Percentiles rank a stretch among this genome's conserved stretches.
Conservation (phyloP, 73 alveolate genomes). For the Paramecium caudatum region DNA sequence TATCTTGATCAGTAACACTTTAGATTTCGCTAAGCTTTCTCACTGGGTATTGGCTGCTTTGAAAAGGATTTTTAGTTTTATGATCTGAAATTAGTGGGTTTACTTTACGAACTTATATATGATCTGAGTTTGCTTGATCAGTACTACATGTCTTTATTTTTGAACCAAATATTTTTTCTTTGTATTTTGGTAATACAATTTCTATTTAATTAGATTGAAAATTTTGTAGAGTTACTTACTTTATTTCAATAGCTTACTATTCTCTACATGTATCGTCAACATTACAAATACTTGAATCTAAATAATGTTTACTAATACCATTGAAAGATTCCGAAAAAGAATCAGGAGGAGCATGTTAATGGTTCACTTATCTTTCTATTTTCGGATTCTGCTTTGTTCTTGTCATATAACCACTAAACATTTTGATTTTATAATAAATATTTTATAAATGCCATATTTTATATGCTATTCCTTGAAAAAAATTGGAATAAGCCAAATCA, state of each 20-base stretch:
- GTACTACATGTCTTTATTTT: constrained; percentile 22
- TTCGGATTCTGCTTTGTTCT: constrained; percentile 53
- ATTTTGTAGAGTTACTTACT: constrained; percentile 11
- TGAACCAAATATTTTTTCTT: constrained; percentile 54
- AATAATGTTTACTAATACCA: neutral
- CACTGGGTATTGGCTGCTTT: constrained; percentile 8
- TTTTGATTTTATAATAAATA: too few species aligned
- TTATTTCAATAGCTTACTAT: constrained; percentile 16
- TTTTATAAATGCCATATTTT: too few species aligned
- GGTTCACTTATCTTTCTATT: constrained; percentile 24
- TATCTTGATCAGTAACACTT: constrained; percentile 15
- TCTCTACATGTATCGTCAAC: constrained; percentile 54
- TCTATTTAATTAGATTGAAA: neutral
- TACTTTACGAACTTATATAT: neutral
- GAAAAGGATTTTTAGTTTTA: neutral
- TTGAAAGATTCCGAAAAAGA: constrained; percentile 47
- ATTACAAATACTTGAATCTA: constrained; percentile 51
- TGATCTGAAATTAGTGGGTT: neutral
- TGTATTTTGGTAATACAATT: neutral
- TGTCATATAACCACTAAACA: constrained; percentile 2
- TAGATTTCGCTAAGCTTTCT: constrained; percentile 42
- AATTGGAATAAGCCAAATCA: too few species aligned
- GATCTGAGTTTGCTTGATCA: constrained; percentile 19
- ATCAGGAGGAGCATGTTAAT: constrained; percentile 65
- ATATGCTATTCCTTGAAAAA: too few species aligned